Evolutionary conservation across 2,329 filamentous ascomycete genomes (phyloP).

Genomic region (Aureobasidium vineae): DNA sequence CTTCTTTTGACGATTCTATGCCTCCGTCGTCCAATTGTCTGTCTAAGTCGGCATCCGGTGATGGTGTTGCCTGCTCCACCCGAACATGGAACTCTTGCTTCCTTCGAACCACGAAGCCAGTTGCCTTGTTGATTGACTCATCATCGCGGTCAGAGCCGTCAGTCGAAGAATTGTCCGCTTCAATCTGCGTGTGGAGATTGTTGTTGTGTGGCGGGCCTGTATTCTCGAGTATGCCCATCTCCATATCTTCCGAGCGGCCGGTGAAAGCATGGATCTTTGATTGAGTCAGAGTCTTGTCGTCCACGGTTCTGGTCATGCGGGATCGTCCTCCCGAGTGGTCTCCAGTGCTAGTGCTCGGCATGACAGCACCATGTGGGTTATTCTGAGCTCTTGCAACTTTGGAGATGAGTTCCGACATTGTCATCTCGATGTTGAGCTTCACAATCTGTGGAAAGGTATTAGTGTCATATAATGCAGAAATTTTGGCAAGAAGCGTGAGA

Average conservation of each 20-base stretch:
- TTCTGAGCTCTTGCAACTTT: slow-evolving; percentile 37
- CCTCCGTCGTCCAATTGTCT: background rate
- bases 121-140: background rate
- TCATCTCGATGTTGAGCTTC: slow-evolving; percentile 55
- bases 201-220: slow-evolving; percentile 14
- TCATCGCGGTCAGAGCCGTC: slow-evolving; percentile 12
- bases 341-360: slow-evolving; percentile 3
- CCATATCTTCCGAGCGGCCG: slow-evolving; percentile 18
- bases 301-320: slow-evolving; percentile 8
- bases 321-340: slow-evolving; percentile 9
- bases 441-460: slow-evolving; percentile 34
- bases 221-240: slow-evolving; percentile 15
- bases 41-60: background rate
- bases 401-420: slow-evolving; percentile 52
- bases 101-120: slow-evolving; percentile 1
- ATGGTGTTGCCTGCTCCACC: background rate
- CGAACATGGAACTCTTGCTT: slow-evolving; percentile 23
- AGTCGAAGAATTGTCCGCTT: background rate
- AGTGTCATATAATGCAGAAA: background rate
- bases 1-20: background rate
- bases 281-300: slow-evolving; percentile 18
- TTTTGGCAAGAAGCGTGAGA: background rate
- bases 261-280: slow-evolving; percentile 18
- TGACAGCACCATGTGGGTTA: slow-evolving; percentile 10
- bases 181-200: slow-evolving; percentile 10